phyloP scores from a whole-genome alignment of 257 asterid genomes.

The Petrea volubilis region DNA sequence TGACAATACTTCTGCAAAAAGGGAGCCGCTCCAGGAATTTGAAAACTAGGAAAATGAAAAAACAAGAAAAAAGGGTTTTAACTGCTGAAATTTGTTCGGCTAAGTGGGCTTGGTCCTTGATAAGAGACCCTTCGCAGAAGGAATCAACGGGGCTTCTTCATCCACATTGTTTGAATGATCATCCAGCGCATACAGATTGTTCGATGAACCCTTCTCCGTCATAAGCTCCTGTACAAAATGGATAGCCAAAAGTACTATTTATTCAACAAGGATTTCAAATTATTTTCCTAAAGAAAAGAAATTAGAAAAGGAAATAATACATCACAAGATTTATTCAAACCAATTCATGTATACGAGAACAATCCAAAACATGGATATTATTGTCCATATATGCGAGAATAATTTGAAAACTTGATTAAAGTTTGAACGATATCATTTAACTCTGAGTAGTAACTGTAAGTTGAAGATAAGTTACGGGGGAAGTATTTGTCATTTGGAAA shows the following conservation, averaged over 20 bases:
- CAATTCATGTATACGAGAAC: too few relatives aligned
- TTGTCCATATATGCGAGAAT: too few relatives aligned
- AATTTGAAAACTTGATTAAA: too few relatives aligned
- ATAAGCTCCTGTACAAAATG: conserved; percentile 29
- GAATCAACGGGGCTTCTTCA: conserved; percentile 54
- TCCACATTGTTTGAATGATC: conserved; percentile 39
- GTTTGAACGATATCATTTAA: too few relatives aligned
- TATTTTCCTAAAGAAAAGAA: neutral
- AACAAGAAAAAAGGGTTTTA: neutral
- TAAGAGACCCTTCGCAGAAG: conserved; percentile 45
- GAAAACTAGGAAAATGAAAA: neutral
- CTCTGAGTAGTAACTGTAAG: too few relatives aligned
- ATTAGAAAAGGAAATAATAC: neutral
- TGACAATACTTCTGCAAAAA: conserved; percentile 27
- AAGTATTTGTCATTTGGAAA: too few relatives aligned
- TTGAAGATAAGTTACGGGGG: too few relatives aligned
- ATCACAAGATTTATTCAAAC: neutral
- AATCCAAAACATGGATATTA: too few relatives aligned
- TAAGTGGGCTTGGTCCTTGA: conserved; percentile 55
- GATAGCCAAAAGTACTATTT: neutral
- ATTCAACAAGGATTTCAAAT: neutral
- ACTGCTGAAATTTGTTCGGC: conserved; percentile 15
- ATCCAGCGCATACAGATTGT: conserved; percentile 27
- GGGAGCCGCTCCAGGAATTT: conserved; percentile 26
- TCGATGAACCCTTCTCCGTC: conserved; percentile 38